These are phyloP conservation scores for Neofusicoccum umdonicola DNA, from an alignment of 2,329 filamentous ascomycete genomes.

Conservation along the genomic window DNA sequence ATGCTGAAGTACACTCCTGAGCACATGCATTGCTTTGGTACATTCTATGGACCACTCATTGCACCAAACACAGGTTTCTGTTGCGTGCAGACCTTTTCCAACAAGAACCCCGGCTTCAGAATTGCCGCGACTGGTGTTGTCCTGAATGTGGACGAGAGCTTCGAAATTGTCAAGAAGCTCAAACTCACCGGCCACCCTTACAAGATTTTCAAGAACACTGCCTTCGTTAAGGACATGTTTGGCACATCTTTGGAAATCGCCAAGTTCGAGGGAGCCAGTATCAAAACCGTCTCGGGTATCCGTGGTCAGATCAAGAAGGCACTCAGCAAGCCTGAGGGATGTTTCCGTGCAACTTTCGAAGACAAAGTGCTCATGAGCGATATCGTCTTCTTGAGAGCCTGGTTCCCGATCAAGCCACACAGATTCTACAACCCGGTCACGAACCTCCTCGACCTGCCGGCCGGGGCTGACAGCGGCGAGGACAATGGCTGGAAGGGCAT, in stretches of 20 bases:
- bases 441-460: slow-evolving; percentile 70
- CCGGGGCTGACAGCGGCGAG: slow-evolving; percentile 24
- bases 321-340: slow-evolving; percentile 86
- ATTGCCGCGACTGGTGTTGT: slow-evolving; percentile 94
- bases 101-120: slow-evolving; percentile 83
- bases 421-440: slow-evolving; percentile 97
- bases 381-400: slow-evolving; percentile 92
- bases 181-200: slow-evolving; percentile 91
- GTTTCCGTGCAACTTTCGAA: slow-evolving; percentile 96
- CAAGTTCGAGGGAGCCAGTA: slow-evolving; percentile 94
- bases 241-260: slow-evolving; percentile 87
- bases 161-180: slow-evolving; percentile 98
- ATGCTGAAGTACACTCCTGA: slow-evolving; percentile 99
- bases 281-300: slow-evolving; percentile 94
- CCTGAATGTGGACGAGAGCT: slow-evolving; percentile 88
- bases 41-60: slow-evolving; percentile 91
- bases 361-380: slow-evolving; percentile 97
- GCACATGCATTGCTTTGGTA: slow-evolving; percentile 98
- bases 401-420: slow-evolving; percentile 94
- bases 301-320: slow-evolving; percentile 97
- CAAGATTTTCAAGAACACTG: slow-evolving; percentile 99
- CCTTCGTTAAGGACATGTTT: slow-evolving; percentile 99
- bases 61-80: slow-evolving; percentile 96
- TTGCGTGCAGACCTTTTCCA: slow-evolving; percentile 84
- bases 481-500: slow-evolving; percentile 73